Conservation (phyloP, 306 rosid genomes). For the Gastrolobium bilobum region DNA sequence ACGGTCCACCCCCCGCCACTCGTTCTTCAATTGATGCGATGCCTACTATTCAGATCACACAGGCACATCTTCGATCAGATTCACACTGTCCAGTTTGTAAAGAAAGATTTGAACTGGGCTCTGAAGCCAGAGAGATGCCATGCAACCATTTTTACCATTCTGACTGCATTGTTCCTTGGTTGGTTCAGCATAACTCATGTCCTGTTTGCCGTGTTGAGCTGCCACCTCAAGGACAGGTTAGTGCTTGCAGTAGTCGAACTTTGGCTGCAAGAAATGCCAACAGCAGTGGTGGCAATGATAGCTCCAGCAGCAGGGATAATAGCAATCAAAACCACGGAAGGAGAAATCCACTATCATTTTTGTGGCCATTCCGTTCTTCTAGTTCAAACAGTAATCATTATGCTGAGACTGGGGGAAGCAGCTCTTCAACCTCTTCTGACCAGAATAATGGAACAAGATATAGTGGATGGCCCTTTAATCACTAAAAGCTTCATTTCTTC, state of each 20-base stretch:
- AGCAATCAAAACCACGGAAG: conserved; percentile 60
- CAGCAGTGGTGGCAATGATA: conserved; percentile 40
- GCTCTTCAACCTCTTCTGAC: conserved; percentile 56
- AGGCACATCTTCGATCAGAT: conserved; percentile 67
- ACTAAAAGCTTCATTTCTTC: conserved; percentile 39
- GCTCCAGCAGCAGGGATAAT: conserved; percentile 50
- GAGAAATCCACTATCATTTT: conserved; percentile 59
- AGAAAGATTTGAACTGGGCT: conserved; percentile 75
- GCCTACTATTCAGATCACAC: conserved; percentile 75
- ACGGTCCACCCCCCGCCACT: conserved; percentile 82
- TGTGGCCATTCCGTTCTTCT: conserved; percentile 77
- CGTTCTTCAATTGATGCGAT: conserved; percentile 72
- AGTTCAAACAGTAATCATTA: conserved; percentile 54
- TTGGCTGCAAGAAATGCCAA: conserved; percentile 48
- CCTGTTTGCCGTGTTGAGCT: conserved; percentile 89
- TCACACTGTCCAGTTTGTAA: conserved; percentile 83
- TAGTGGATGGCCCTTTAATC: conserved; percentile 61
- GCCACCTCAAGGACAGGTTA: conserved; percentile 63
- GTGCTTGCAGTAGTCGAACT: conserved; percentile 46
- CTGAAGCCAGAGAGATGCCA: conserved; percentile 84
- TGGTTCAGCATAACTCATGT: conserved; percentile 80
- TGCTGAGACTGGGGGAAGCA: conserved; percentile 59
- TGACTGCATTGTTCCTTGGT: conserved; percentile 87
- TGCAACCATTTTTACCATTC: conserved; percentile 87
- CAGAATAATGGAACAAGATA: conserved; percentile 58